These are phyloP conservation scores for Tricholoma matsutake DNA, from an alignment of 768 basidiomycete species.

Conservation along the genomic window DNA sequence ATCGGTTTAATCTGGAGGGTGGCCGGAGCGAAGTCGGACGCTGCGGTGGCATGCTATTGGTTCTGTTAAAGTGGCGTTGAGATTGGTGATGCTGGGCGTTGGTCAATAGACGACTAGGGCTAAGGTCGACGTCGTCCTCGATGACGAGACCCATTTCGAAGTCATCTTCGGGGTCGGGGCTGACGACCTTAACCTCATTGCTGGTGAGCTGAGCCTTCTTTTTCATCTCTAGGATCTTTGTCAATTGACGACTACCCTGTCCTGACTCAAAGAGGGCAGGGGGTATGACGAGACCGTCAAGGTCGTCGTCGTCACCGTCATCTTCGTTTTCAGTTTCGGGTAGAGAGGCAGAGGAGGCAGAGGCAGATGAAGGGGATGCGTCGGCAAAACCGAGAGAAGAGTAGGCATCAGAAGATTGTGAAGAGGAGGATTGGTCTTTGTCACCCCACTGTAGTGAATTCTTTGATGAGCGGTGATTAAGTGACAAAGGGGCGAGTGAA, in stretches of 20 bases:
- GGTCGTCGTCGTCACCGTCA: conserved; percentile 67
- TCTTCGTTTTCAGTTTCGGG: conserved; percentile 74
- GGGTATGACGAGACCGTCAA: conserved; percentile 81
- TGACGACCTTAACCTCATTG: conserved; percentile 44
- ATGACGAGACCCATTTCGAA: conserved; percentile 85
- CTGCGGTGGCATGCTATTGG: conserved; percentile 57
- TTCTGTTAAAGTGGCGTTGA: conserved; percentile 46
- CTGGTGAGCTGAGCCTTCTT: conserved; percentile 46
- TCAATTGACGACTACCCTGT: conserved; percentile 50
- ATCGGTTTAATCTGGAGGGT: conserved; percentile 62
- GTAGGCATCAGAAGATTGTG: conserved; percentile 85
- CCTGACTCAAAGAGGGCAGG: conserved; percentile 72
- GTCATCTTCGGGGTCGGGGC: conserved; percentile 75
- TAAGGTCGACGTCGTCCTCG: conserved; percentile 79
- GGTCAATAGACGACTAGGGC: conserved; percentile 67
- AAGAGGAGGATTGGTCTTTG: conserved; percentile 77
- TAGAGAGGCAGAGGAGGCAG: conserved; percentile 60
- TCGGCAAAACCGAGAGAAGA: conserved; percentile 76
- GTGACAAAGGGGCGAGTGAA: conserved; percentile 75
- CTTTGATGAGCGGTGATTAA: conserved; percentile 77
- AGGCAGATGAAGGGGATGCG: conserved; percentile 68
- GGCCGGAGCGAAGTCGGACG: conserved; percentile 53
- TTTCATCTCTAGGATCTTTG: conserved; percentile 51
- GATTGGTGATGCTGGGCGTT: conserved; percentile 42
- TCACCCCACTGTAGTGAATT: conserved; percentile 84